These are phyloP conservation scores for Beta macrorhiza DNA, from an alignment of 179 eudicot species.

Conservation along the genomic window DNA sequence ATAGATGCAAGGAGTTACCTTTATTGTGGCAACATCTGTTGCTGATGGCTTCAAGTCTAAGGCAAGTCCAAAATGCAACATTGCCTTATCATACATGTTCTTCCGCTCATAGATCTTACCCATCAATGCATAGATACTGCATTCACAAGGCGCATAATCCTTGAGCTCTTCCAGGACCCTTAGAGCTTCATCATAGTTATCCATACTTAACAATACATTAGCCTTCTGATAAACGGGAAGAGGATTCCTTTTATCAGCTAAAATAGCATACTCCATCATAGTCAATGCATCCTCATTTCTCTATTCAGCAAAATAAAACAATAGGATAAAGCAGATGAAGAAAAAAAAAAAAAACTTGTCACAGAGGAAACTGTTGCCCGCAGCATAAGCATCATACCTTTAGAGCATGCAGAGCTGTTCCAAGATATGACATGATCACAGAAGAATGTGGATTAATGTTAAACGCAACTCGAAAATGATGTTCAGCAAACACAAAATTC, in stretches of 20 bases:
- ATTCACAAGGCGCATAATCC: conserved; percentile 90
- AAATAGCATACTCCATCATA: conserved; percentile 88
- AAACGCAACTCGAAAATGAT: conserved; percentile 82
- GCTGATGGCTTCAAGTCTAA: conserved; percentile 98
- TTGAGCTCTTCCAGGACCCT: conserved; percentile 91
- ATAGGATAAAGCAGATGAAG: not conserved
- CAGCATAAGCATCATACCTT: conserved; percentile 46
- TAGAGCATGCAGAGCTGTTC: conserved; percentile 86
- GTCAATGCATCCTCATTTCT: conserved; percentile 78
- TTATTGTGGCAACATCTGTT: conserved; percentile 92
- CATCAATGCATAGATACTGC: conserved; percentile 95
- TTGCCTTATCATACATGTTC: conserved; percentile 77
- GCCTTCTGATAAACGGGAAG: conserved; percentile 97
- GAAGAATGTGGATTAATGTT: conserved; percentile 84
- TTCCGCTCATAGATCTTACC: conserved; percentile 84
- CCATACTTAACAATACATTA: conserved; percentile 74
- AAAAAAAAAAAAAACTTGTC: not conserved
- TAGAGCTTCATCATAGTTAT: conserved; percentile 71
- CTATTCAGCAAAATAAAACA: conserved; percentile 38
- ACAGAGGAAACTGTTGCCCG: not conserved
- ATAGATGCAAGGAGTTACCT: conserved; percentile 48
- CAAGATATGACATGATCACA: conserved; percentile 94
- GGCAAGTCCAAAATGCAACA: conserved; percentile 97
- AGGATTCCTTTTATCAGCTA: conserved; percentile 94
- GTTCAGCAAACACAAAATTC: conserved; percentile 94